These are phyloP conservation scores for Isatis tinctoria DNA, from an alignment of 345 rosid genomes.

Conservation along the genomic window DNA sequence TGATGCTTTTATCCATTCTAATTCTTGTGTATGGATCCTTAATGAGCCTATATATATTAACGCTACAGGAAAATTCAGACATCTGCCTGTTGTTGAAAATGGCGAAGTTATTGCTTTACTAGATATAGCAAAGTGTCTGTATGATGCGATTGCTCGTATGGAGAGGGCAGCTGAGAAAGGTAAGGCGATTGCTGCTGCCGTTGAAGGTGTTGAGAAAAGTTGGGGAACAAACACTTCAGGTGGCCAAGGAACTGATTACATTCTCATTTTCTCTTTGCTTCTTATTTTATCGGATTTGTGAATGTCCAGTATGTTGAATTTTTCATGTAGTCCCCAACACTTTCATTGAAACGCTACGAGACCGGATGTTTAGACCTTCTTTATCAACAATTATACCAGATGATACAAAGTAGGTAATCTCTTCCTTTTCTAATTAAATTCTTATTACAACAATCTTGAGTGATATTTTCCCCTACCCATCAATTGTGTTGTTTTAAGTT, in stretches of 20 bases:
- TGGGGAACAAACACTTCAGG: conserved; percentile 89
- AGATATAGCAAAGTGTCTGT: conserved; percentile 94
- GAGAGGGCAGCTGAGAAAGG: conserved; percentile 99
- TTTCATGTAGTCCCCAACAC: conserved; percentile 66
- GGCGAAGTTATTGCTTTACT: conserved; percentile 98
- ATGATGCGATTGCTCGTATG: conserved; percentile 99
- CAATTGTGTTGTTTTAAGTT: background rate
- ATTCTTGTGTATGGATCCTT: background rate
- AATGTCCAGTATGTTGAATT: background rate
- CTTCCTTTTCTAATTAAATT: conserved; percentile 27
- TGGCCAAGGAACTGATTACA: conserved; percentile 26
- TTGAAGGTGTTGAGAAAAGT: conserved; percentile 94
- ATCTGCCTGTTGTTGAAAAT: conserved; percentile 97
- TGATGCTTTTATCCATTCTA: background rate
- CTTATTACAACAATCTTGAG: background rate
- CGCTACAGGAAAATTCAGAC: conserved; percentile 86
- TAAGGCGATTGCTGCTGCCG: conserved; percentile 98
- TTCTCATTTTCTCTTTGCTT: background rate
- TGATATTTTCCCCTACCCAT: background rate
- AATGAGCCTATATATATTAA: conserved; percentile 13
- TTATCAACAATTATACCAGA: conserved; percentile 79
- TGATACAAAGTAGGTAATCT: conserved; percentile 97
- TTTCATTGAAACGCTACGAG: conserved; percentile 87
- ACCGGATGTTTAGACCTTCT: conserved; percentile 91
- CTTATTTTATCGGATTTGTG: background rate